These are phyloP conservation scores for Claviceps paspali DNA, from an alignment of 2,329 filamentous ascomycete species.

Conservation along the genomic window DNA sequence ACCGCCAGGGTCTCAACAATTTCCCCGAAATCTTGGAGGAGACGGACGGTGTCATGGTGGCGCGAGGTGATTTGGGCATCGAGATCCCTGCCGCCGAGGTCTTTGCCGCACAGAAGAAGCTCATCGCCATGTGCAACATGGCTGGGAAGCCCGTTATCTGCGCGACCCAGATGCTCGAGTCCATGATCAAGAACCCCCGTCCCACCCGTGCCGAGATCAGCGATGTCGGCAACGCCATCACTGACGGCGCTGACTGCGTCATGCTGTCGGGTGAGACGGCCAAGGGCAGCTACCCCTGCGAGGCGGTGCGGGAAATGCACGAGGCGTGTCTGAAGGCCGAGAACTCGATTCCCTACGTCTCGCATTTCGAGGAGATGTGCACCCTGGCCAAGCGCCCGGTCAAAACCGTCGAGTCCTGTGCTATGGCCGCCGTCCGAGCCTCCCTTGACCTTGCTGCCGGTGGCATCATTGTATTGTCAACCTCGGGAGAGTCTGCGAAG, in stretches of 20 bases:
- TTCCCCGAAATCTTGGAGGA: slow-evolving; percentile 91
- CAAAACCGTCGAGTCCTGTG: slow-evolving; percentile 79
- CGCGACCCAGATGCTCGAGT: slow-evolving; percentile 99
- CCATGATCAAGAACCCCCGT: slow-evolving; percentile 99
- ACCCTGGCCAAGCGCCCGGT: slow-evolving; percentile 70
- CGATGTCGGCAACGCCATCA: slow-evolving; percentile 94
- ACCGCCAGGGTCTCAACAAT: slow-evolving; percentile 99
- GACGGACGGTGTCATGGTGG: slow-evolving; percentile 99
- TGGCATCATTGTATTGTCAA: slow-evolving; percentile 90
- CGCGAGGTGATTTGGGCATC: slow-evolving; percentile 88
- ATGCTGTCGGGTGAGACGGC: slow-evolving; percentile 99
- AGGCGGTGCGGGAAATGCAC: slow-evolving; percentile 96
- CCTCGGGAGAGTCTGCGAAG: slow-evolving; percentile 85
- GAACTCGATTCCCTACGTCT: slow-evolving; percentile 93
- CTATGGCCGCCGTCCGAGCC: slow-evolving; percentile 91
- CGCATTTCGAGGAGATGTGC: slow-evolving; percentile 89
- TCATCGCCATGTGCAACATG: slow-evolving; percentile 99
- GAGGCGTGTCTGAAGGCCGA: slow-evolving; percentile 93
- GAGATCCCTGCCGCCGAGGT: slow-evolving; percentile 98
- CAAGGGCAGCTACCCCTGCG: slow-evolving; percentile 87
- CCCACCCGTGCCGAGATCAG: slow-evolving; percentile 97
- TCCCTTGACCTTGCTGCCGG: slow-evolving; percentile 93
- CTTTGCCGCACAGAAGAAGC: slow-evolving; percentile 99
- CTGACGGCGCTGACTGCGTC: slow-evolving; percentile 96
- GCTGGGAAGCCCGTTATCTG: slow-evolving; percentile 98